Percentiles rank a stretch among this genome's conserved stretches.
Evolutionary conservation across 2,329 filamentous ascomycete species (phyloP).

Genomic region (Diaporthe citri): DNA sequence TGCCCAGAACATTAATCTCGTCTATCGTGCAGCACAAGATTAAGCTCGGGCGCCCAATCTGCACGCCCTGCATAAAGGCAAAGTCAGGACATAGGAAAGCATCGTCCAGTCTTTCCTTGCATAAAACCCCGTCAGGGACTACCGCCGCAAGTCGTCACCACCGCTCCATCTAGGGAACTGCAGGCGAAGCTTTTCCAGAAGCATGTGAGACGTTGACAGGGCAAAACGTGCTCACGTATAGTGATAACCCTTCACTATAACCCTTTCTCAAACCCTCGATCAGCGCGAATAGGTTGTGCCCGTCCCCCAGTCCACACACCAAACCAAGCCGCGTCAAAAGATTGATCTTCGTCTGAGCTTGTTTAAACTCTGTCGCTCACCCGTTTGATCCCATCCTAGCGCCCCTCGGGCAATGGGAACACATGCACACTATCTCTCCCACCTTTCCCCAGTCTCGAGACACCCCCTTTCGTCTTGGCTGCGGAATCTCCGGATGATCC

Average conservation of each 20-base stretch:
- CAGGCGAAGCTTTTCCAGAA: constrained; percentile 29
- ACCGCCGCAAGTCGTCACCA: constrained; percentile 10
- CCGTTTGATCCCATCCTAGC: constrained; percentile 26
- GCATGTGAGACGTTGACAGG: constrained; percentile 31
- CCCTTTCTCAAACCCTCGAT: constrained; percentile 22
- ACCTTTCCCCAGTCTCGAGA: constrained; percentile 11
- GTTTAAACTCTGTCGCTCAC: constrained; percentile 32
- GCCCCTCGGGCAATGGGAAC: neutral
- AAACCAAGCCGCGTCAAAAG: constrained; percentile 25
- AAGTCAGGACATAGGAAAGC: neutral
- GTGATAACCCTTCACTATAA: neutral
- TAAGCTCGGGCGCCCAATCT: constrained; percentile 19
- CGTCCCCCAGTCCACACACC: neutral
- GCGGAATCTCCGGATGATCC: constrained; percentile 17
- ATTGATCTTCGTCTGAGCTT: constrained; percentile 31
- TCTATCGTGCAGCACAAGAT: constrained; percentile 24
- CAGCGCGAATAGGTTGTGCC: constrained; percentile 12
- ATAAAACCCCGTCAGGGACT: constrained; percentile 2
- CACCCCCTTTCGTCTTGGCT: constrained; percentile 28
- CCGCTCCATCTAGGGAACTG: neutral
- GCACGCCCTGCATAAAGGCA: constrained; percentile 14
- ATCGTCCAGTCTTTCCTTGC: neutral
- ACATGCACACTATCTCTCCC: neutral
- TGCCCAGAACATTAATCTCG: constrained; percentile 22
- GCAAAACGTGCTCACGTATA: constrained; percentile 24